Conservation (phyloP, 1,139 yeast genomes). For the Nadsonia commutata region DNA sequence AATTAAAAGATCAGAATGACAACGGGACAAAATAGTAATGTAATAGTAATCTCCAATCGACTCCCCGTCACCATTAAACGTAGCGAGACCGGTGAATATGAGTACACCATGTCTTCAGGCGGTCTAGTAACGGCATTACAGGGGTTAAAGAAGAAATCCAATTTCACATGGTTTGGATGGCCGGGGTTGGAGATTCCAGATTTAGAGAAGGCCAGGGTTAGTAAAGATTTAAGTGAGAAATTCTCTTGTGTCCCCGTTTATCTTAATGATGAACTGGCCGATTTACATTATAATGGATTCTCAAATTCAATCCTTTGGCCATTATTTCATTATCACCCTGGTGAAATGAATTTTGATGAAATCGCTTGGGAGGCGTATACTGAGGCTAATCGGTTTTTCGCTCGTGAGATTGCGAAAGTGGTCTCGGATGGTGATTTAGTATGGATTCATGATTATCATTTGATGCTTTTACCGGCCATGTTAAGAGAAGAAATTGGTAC, state of each 20-base stretch:
- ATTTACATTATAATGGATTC: conserved; percentile 92
- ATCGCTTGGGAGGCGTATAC: conserved; percentile 97
- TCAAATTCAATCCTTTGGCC: conserved; percentile 94
- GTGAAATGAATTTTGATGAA: conserved; percentile 97
- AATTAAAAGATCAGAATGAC: no score
- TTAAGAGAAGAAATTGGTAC: conserved; percentile 47
- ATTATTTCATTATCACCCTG: conserved; percentile 94
- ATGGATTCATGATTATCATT: conserved; percentile 97
- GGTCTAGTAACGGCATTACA: conserved; percentile 93
- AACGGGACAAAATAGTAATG: no score
- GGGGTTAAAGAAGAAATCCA: conserved; percentile 71
- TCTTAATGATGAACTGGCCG: conserved; percentile 78
- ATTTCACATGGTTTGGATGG: conserved; percentile 98
- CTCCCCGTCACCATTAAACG: conserved; percentile 84
- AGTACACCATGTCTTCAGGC: conserved; percentile 82
- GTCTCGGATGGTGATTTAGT: conserved; percentile 76
- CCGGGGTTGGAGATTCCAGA: conserved; percentile 82
- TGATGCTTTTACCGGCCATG: conserved; percentile 91
- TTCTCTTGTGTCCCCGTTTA: conserved; percentile 88
- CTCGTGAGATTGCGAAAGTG: conserved; percentile 53
- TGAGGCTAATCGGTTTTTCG: conserved; percentile 80
- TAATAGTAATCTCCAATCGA: conserved; percentile 85
- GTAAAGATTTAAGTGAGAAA: conserved; percentile 52
- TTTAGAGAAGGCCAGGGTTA: conserved; percentile 55
- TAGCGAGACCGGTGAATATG: conserved; percentile 51